Evolutionary conservation across 2,329 filamentous ascomycete species (phyloP), one percentile per base, ranked within the genome.

Genomic region (Neoarthrinium moseri): DNA sequence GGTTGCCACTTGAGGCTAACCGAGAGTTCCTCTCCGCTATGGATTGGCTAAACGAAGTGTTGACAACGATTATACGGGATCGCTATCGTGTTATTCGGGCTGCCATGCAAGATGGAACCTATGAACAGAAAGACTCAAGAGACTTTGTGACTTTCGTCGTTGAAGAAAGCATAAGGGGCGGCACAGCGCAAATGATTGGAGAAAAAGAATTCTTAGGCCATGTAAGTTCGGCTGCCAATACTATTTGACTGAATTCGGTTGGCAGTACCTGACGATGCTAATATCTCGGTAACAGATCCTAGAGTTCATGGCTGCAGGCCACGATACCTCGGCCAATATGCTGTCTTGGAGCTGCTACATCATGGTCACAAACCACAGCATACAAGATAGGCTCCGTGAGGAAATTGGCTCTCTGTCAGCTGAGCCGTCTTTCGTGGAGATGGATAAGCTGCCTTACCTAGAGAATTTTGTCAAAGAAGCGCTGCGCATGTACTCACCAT

Each of bases 391-490:
- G 20, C 49, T 53, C 20, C 49, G 41, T 6, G 36, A 24, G 4
- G 45, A 50, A 35, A 23, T 50, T 29, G 26, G n/a, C 26, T 29
- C 26, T 29, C 26, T 29, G 26, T 29, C 26, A 29, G n/a, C 26
- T n/a, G 8, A 29, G 26, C n/a, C 26, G n/a, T 7, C 39, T 3
- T 52, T 48, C 21, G 32, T 42, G 37, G 45, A 51, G 13, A 44
- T 69, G 0, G 65, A 69, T 7, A 30, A 45, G 6, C 53, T 69
- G 3, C 37, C 49, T 0, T 70, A 67, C 42, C 52, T 70, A 12
- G 56, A 68, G 33, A 65, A 64, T 50, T 64, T 73, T 47, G 58
- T 62, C 49, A 65, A 60, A 27, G 70, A 73, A 48, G 60, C 63
- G 0, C 53, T 73, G 1, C 62, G 70, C 0, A 42, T 65, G 1